Evolutionary conservation across 192 early-diverging fungal species (phyloP).

Genomic region (Neocallimastix lanati): DNA sequence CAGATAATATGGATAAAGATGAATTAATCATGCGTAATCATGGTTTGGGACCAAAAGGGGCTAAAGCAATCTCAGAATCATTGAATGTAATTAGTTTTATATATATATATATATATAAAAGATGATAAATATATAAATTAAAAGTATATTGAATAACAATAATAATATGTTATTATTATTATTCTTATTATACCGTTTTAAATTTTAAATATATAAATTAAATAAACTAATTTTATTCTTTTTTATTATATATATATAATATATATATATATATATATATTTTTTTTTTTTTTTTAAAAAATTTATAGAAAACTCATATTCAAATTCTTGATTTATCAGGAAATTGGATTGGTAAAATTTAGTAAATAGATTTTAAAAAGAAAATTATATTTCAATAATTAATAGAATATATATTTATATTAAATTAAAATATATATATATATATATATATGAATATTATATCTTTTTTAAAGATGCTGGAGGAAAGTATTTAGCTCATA

Average conservation of each 20-base stretch:
- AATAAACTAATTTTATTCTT: no score
- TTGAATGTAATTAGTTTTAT: neutral
- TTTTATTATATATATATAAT: neutral
- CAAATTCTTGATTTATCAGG: neutral
- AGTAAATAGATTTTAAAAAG: no score
- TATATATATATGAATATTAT: no score
- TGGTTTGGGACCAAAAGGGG: neutral
- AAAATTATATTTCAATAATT: no score
- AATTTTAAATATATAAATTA: no score
- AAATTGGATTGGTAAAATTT: neutral
- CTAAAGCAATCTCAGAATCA: neutral
- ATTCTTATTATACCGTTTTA: no score
- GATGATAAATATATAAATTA: no score
- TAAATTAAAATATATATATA: no score
- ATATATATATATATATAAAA: neutral
- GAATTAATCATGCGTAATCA: neutral
- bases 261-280: neutral
- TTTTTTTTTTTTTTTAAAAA: no score
- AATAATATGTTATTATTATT: no score
- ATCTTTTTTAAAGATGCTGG: neutral
- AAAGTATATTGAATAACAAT: no score
- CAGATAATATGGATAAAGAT: neutral
- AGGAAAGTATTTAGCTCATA: neutral
- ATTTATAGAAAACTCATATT: neutral
- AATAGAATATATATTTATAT: no score